Base-by-base conservation (phyloP, 176 grass and related monocot species). In the Aegilops umbellulata region DNA sequence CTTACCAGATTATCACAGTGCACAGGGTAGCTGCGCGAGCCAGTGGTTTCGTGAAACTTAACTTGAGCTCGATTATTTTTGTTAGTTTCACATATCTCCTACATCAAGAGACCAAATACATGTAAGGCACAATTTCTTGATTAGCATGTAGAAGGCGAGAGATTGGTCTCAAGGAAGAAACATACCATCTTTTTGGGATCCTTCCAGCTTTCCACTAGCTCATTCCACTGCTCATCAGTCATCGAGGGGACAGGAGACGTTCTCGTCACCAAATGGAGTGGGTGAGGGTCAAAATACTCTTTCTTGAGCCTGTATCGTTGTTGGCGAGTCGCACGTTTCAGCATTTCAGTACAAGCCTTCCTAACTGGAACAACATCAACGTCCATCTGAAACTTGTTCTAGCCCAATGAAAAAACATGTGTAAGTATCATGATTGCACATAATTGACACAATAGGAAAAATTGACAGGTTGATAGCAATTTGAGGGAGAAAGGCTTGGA, bases 321-420 rank as follows among this genome's bases (percentile, higher is more conserved):
- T 6, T 64, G 34, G 29, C 12, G 24, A 75, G 47, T 22, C 0
- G 42, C 72, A 9, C 0, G 1, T 42, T 51, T 75, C 72, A 75
- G 25, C 72, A 75, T 75, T 17, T 74, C 2, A 11, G 2, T 8
- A 24, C 65, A 82, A 20, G 65, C 46, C 27, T 70, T 82, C 16
- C 24, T 55, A 30, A 82, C 22, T 35, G 2, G 20, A 1, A 8
- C 16, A 70, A 1, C 80, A 2, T 14, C 11, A 55, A 13, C 24
- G 20, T 82, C 9, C 2, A 82, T 70, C 22, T 82, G 13, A 57
- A 82, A 82, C 80, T 70, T 82, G 13, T 65, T 42, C 65, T 57
- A 36, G 4, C 16, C 42, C 35, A 2, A 35, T 14, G 10, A 8
- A 60, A 23, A 29, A 82, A 23, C 13, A 60, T 19, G 2, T 26